Evolutionary conservation across 352 stramenopile genomes (phyloP), one percentile per base, ranked within the genome.

Genomic region (Phytophthora agathidicida): DNA sequence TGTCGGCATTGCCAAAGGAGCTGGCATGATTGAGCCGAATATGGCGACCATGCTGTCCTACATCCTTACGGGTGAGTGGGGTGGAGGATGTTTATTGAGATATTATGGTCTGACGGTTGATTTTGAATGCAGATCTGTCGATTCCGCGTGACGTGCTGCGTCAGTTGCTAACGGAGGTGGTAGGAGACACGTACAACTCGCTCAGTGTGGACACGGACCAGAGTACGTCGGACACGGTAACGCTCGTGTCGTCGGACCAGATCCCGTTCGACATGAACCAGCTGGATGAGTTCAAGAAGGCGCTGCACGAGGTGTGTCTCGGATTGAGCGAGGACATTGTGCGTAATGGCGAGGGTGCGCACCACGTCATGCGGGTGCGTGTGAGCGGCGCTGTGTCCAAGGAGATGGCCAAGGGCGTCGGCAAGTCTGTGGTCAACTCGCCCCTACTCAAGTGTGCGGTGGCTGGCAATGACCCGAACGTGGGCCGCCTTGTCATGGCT

Each of bases 21-120:
- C 97, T 8, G 97, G 97, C 35, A 99, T 99, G 97, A 98, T 99
- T 60, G 97, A 99, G 72, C 97, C 97, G 6, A 96, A 99, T 67
- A 98, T 99, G 94, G 82, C 94, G 51, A 88, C 75, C 28, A 96
- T 98, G 86, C 74, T 98, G 23, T 86, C 79, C 28, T 91, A 90
- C 61, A 92, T 94, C 35, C 89, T 95, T 33, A 95, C 96, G 36
- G 65, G 78, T 80, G 76, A 63, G 50, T 88, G 14, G 19, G 23
- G 7, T 10, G 10, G 16, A 14, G 11, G 17, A 9, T 43, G 20
- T 17, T n/a, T n/a, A n/a, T n/a, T 56, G 16, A 27, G 1, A 13
- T 35, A 17, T 17, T 20, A 14, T 19, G 27, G 22, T 16, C 45
- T 55, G 30, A 68, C 9, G 31, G 31, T 36, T 33, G 13, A 26